Base-by-base conservation (phyloP, 1,139 yeast species). In the Suhomyces atakaporum region DNA sequence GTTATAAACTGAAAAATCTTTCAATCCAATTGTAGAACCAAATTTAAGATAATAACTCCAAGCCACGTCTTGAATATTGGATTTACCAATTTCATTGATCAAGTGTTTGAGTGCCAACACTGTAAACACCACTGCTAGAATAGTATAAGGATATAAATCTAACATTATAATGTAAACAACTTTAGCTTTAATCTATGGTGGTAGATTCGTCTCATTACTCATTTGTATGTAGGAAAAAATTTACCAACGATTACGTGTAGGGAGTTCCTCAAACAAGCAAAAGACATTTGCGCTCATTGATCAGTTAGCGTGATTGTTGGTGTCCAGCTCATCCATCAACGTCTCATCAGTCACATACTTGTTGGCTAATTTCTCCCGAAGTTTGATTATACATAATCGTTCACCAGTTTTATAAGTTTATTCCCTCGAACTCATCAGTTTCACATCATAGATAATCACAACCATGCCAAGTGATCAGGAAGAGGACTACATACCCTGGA, bases 401-500 rank as follows among this genome's bases (percentile, higher is more conserved):
- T n/a, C n/a, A n/a, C n/a, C n/a, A n/a, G n/a, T n/a, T n/a, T n/a
- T n/a, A n/a, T n/a, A n/a, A n/a, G n/a, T n/a, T n/a, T n/a, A n/a
- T n/a, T n/a, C n/a, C n/a, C n/a, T n/a, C n/a, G n/a, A n/a, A n/a
- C n/a, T 9, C 21, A 19, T 19, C 21, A 19, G 22, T 21, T 11
- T 26, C 15, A 21, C 31, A 20, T 28, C 27, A 16, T 14, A 11
- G 6, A 12, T 16, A 11, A 23, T 4, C 37, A 24, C 43, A 16
- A 22, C 21, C 24, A 69, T 70, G 75, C 68, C 75, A 14, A 65
- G 69, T 33, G 75, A 66, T 43, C 68, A 63, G 29, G 62, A 75
- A 51, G 87, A 79, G 40, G 86, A 80, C 47, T 74, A 75, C 50
- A 84, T 84, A 47, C 83, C 94, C 29, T 92, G 98, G 98, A 85